A percentile compares a stretch with the other conserved stretches of the same genome.
phyloP scores from a whole-genome alignment of 2,329 filamentous ascomycete species.

The Curvularia verruculosa region DNA sequence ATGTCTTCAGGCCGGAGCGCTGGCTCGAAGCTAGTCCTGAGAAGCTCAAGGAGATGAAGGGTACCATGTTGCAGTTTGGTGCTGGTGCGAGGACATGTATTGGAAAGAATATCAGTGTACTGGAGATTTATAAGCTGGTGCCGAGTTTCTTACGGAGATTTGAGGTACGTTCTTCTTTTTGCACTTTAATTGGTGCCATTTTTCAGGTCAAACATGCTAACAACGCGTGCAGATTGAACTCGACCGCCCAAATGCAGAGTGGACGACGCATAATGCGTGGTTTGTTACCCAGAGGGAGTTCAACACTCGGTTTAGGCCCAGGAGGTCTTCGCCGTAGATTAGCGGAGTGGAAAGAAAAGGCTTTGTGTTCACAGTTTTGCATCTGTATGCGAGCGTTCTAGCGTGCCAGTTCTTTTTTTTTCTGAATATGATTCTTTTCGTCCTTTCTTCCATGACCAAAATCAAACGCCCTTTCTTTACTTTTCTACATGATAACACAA shows the following conservation, averaged over 20 bases:
- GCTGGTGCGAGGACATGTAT: slow-evolving; percentile 72
- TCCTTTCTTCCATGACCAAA: too few relatives aligned
- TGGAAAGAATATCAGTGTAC: slow-evolving; percentile 60
- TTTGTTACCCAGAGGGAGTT: slow-evolving; percentile 58
- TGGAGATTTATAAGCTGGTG: slow-evolving; percentile 60
- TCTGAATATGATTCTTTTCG: too few relatives aligned
- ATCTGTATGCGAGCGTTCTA: slow-evolving; percentile 9
- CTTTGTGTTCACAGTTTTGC: neutral
- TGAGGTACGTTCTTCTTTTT: slow-evolving; percentile 54
- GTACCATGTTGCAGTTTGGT: slow-evolving; percentile 74
- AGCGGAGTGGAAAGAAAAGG: neutral
- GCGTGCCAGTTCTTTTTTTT: slow-evolving; percentile 1
- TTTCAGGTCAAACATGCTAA: too few relatives aligned
- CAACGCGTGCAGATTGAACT: slow-evolving; percentile 42
- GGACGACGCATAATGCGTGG: slow-evolving; percentile 61
- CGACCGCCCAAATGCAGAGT: slow-evolving; percentile 49
- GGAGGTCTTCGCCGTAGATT: slow-evolving; percentile 13
- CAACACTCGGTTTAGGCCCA: slow-evolving; percentile 51
- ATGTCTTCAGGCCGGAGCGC: slow-evolving; percentile 70
- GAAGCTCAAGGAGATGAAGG: slow-evolving; percentile 69
- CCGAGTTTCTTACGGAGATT: slow-evolving; percentile 68
- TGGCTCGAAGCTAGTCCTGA: slow-evolving; percentile 64
- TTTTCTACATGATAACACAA: too few relatives aligned
- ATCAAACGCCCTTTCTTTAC: too few relatives aligned
- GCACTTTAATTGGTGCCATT: too few relatives aligned